Conservation (phyloP, 805 yeast genomes). For the Yamadazyma paraphyllophila region DNA sequence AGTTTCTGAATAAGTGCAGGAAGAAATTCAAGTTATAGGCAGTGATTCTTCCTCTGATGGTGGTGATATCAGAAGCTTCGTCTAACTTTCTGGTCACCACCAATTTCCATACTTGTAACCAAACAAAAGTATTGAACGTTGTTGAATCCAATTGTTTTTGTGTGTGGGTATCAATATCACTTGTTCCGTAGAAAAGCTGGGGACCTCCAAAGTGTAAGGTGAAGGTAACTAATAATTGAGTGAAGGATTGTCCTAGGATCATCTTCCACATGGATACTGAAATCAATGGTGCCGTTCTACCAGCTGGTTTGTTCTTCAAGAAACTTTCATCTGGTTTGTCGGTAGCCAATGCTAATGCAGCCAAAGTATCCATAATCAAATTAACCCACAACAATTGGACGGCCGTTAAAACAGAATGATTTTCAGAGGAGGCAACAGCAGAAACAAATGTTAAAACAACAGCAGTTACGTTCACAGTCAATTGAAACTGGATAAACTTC, state of each 20-base stretch:
- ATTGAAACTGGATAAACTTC: slow-evolving; percentile 93
- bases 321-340: slow-evolving; percentile 90
- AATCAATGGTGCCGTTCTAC: slow-evolving; percentile 75
- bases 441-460: slow-evolving; percentile 90
- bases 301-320: slow-evolving; percentile 78
- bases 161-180: slow-evolving; percentile 40
- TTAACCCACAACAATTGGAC: slow-evolving; percentile 98
- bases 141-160: slow-evolving; percentile 67
- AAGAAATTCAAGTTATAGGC: slow-evolving; percentile 74
- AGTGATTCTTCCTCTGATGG: slow-evolving; percentile 57
- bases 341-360: slow-evolving; percentile 96
- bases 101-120: slow-evolving; percentile 95
- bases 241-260: slow-evolving; percentile 83
- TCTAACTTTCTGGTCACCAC: slow-evolving; percentile 89
- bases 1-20: slow-evolving; percentile 76
- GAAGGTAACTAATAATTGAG: slow-evolving; percentile 80
- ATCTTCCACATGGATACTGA: slow-evolving; percentile 97
- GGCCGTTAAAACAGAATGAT: slow-evolving; percentile 88
- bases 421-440: slow-evolving; percentile 79
- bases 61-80: slow-evolving; percentile 69
- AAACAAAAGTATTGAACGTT: slow-evolving; percentile 94
- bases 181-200: slow-evolving; percentile 44
- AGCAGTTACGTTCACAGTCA: slow-evolving; percentile 97
- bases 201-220: slow-evolving; percentile 77
- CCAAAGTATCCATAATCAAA: slow-evolving; percentile 96